Evolutionary conservation across 2,329 filamentous ascomycete species (phyloP).

Genomic region (Thermothelomyces thermophilus): DNA sequence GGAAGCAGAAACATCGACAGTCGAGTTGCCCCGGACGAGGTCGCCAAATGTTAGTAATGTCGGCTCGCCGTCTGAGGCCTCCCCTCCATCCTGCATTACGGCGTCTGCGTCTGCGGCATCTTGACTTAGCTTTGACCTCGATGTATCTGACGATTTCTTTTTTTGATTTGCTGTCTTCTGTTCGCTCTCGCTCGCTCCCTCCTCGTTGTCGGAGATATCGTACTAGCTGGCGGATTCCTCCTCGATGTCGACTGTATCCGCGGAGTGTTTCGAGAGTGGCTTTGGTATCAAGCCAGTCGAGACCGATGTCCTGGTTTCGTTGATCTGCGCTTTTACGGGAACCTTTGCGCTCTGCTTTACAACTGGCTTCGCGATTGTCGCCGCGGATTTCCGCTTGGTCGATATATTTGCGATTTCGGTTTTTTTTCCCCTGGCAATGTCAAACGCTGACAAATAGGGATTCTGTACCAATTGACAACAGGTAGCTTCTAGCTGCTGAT

Average conservation of each 20-base stretch:
- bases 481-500: no score
- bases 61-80: constrained; percentile 38
- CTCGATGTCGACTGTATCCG: no score
- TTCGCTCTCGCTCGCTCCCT: constrained; percentile 25
- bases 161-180: neutral
- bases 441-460: no score
- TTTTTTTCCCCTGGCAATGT: no score
- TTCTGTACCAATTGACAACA: no score
- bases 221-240: constrained; percentile 50
- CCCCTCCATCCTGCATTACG: constrained; percentile 27
- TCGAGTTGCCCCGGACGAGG: constrained; percentile 60
- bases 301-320: constrained; percentile 53
- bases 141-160: constrained; percentile 13
- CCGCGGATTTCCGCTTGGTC: constrained; percentile 54
- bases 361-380: constrained; percentile 50
- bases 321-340: constrained; percentile 44
- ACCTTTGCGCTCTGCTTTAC: constrained; percentile 48
- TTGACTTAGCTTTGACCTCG: constrained; percentile 21
- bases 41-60: constrained; percentile 75
- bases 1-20: constrained; percentile 67
- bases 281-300: constrained; percentile 35
- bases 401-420: constrained; percentile 39
- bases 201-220: constrained; percentile 40
- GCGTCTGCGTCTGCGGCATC: constrained; percentile 22
- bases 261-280: constrained; percentile 16